Conservation (phyloP, 2,329 filamentous ascomycete species). For the Pseudogymnoascus sp. region DNA sequence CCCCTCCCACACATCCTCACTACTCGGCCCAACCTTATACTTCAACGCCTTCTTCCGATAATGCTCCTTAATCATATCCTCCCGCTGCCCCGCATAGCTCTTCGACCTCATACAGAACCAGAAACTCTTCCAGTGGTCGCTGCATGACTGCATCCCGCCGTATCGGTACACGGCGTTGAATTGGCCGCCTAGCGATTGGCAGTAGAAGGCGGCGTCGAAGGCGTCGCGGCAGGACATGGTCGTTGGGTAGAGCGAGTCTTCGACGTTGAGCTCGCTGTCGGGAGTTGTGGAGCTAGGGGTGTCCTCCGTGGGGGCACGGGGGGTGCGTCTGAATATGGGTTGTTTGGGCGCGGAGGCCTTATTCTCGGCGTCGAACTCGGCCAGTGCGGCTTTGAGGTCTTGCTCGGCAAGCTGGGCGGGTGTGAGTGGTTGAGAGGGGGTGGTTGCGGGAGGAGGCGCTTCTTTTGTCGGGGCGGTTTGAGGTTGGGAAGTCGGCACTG, state of each 20-base stretch:
- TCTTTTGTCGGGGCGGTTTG: conserved; percentile 15
- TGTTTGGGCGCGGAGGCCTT: conserved; percentile 21
- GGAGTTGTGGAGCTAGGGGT: neutral
- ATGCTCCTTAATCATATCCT: conserved; percentile 34
- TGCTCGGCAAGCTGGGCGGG: conserved; percentile 26
- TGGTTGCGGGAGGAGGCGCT: conserved; percentile 12
- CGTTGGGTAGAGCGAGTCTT: conserved; percentile 65
- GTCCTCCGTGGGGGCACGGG: conserved; percentile 12
- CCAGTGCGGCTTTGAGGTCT: conserved; percentile 27
- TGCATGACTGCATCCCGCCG: conserved; percentile 67
- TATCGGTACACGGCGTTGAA: conserved; percentile 88
- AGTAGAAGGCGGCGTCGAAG: conserved; percentile 92
- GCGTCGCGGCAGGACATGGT: conserved; percentile 82
- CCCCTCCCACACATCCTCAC: conserved; percentile 83
- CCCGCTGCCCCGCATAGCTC: conserved; percentile 49
- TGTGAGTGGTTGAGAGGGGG: conserved; percentile 16
- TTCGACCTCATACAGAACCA: conserved; percentile 95
- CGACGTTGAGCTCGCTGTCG: conserved; percentile 32
- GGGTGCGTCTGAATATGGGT: conserved; percentile 17
- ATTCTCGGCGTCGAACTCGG: conserved; percentile 25
- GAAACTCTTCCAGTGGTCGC: conserved; percentile 83
- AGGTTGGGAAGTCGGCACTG: conserved; percentile 14
- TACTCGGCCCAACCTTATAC: conserved; percentile 61
- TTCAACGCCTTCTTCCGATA: conserved; percentile 46
- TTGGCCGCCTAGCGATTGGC: conserved; percentile 82